Evolutionary conservation across 2,329 filamentous ascomycete genomes (phyloP), one percentile per base, ranked within the genome.

Genomic region (Knufia fluminis): DNA sequence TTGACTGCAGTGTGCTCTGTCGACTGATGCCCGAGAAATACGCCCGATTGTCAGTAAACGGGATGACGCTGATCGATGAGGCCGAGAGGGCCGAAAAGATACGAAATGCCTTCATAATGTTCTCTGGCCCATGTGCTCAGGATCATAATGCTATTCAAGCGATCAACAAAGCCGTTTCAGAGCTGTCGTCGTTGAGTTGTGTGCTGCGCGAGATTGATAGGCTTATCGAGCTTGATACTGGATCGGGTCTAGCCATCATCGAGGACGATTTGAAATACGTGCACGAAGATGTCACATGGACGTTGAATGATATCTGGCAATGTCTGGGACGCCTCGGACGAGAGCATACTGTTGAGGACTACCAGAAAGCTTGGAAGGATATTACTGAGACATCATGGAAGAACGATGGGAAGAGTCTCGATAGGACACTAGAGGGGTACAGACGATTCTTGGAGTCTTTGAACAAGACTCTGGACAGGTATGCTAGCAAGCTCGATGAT

Each of bases 181-280:
- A 77, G 52, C 68, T 80, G 20, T 78, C 75, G 59, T 68, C 69
- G 46, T 73, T 80, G 60, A 75, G 74, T 49, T 67, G 70, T 42
- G 67, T 66, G 7, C 64, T 82, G 20, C 70, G 71, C 40, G 65
- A 64, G 36, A 63, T 81, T 33, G 68, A 75, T 36, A 65, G 66
- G 44, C 62, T 70, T 23, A 62, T 73, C 24, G 63, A 65, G 12
- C 61, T 67, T 24, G 52, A 42, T 14, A 32, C 46, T 50, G 64
- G 65, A 23, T 56, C 60, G 39, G 61, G 38, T 17, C 24, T 49
- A 10, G 46, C 24, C 8, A 28, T 62, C 38, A 71, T 77, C 44
- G 57, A 66, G 17, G 59, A 65, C 12, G 76, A 80, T 56, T 57
- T 79, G 22, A 67, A 69, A 26, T 59, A 77, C 39, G 67, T 73